Conservation (phyloP, 2,329 filamentous ascomycete genomes). For the Eutypella sp. region DNA sequence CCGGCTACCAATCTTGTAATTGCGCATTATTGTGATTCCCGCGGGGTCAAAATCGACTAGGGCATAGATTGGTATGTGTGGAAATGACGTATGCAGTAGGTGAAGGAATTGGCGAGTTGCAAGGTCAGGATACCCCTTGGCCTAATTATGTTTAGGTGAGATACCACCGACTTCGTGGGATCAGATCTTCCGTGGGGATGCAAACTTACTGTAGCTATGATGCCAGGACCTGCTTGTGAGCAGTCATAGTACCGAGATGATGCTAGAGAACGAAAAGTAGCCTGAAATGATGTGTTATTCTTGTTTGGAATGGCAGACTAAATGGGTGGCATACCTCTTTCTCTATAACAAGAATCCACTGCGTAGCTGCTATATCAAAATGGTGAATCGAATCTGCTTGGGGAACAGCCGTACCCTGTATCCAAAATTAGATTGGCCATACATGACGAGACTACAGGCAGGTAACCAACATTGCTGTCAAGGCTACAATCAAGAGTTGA, state of each 20-base stretch:
- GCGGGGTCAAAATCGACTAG: conserved; percentile 75
- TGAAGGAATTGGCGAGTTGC: conserved; percentile 62
- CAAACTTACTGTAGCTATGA: conserved; percentile 60
- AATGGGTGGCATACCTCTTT: conserved; percentile 57
- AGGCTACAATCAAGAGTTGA: conserved; percentile 23
- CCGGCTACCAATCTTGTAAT: conserved; percentile 67
- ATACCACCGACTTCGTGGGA: conserved; percentile 4
- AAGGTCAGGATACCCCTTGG: conserved; percentile 78
- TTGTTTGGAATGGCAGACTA: too few species aligned
- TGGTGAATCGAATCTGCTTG: conserved; percentile 41
- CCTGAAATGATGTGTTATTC: too few species aligned
- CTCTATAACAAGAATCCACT: conserved; percentile 71
- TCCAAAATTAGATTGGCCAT: conserved; percentile 1
- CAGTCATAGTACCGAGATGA: conserved; percentile 49
- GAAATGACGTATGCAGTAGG: conserved; percentile 41
- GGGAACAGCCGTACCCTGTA: conserved; percentile 59
- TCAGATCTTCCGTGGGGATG: not conserved
- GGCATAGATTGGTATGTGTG: conserved; percentile 52
- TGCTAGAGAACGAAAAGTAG: conserved; percentile 67
- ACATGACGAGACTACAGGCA: not conserved
- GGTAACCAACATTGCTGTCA: conserved; percentile 24
- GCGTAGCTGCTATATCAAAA: conserved; percentile 43
- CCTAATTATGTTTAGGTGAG: too few species aligned
- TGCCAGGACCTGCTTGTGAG: conserved; percentile 47
- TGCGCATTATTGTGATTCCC: conserved; percentile 67